Conservation (phyloP, 257 asterid species). For the Solanum bulbocastanum region DNA sequence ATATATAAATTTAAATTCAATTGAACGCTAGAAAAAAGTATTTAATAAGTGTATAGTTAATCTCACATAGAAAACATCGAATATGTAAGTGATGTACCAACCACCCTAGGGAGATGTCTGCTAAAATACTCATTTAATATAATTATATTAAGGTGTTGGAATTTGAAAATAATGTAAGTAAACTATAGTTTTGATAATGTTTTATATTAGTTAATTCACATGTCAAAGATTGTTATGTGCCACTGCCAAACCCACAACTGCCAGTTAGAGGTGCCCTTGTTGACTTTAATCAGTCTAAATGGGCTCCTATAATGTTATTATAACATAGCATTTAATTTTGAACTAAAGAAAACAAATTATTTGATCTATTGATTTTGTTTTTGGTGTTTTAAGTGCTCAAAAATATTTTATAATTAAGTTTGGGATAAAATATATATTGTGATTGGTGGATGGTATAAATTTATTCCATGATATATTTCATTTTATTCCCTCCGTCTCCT, state of each 20-base stretch:
- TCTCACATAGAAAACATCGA: not conserved
- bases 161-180: not conserved
- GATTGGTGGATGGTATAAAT: not conserved
- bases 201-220: not conserved
- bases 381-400: not conserved
- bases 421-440: not conserved
- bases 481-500: no score
- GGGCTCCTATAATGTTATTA: not conserved
- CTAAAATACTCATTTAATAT: not conserved
- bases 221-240: not conserved
- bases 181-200: not conserved
- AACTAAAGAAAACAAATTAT: not conserved
- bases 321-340: not conserved
- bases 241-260: not conserved
- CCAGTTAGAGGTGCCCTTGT: not conserved
- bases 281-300: not conserved
- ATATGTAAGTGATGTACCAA: not conserved
- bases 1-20: no score
- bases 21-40: no score
- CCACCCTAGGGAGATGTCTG: not conserved
- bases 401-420: not conserved
- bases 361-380: not conserved
- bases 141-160: not conserved
- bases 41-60: no score
- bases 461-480: not conserved